A percentile compares a stretch with the other conserved stretches of the same genome.
Conservation (phyloP, 2,329 filamentous ascomycete genomes). For the Trichoderma harzianum region DNA sequence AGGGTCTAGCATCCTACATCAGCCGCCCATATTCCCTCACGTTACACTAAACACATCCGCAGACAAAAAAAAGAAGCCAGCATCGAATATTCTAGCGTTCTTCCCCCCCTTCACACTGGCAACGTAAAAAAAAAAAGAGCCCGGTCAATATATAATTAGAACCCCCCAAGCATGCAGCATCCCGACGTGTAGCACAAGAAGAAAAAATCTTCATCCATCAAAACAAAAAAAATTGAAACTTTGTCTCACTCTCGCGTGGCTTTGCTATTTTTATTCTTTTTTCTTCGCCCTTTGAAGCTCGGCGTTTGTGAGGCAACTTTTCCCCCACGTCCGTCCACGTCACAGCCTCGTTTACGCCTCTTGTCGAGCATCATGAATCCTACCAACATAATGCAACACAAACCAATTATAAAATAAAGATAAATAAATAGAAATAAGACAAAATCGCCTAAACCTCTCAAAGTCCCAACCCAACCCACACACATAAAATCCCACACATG, state of each 20-base stretch:
- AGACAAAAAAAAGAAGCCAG: background rate
- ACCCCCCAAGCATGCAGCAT: background rate
- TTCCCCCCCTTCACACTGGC: background rate
- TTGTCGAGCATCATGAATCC: background rate
- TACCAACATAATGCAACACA: background rate
- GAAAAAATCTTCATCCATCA: background rate
- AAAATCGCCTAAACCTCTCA: background rate
- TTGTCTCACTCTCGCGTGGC: constrained; percentile 13
- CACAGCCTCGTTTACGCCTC: background rate
- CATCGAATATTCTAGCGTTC: background rate
- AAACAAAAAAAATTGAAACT: background rate
- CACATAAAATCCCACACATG: background rate
- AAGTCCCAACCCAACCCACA: background rate
- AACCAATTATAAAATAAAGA: background rate
- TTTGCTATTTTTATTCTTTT: background rate
- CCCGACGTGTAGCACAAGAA: background rate
- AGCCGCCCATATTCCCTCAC: background rate
- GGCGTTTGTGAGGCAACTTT: background rate
- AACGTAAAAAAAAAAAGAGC: background rate
- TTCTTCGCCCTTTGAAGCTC: background rate
- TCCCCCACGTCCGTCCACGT: background rate
- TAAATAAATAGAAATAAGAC: background rate
- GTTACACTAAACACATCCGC: background rate
- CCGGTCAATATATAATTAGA: background rate
- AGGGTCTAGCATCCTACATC: background rate